Base-by-base conservation (phyloP, 768 basidiomycete genomes). In the Russula foetens region DNA sequence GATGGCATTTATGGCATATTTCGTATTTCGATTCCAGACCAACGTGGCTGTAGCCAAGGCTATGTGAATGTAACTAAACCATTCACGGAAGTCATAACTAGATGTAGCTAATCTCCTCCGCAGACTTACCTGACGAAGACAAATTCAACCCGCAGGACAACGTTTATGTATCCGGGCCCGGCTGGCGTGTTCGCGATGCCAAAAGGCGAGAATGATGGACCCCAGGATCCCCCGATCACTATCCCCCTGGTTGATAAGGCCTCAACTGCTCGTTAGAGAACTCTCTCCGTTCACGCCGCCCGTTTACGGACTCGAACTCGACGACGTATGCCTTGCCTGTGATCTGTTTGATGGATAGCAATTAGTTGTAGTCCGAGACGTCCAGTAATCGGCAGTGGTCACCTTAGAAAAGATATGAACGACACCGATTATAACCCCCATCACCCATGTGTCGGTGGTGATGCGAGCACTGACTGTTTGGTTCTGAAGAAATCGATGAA, bases 401-500 rank as follows among this genome's bases (percentile, higher is more conserved):
- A 66, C 67, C 67, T 43, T 46, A 17, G 63, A 24, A 45, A 61
- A 66, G 7, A 68, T 24, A 8, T 70, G 35, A 43, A 69, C 47
- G 15, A 59, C 43, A 3, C 65, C 47, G 28, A 74, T 64, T 23
- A 75, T 52, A 28, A 75, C 44, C 5, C 72, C 72, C 24, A 72
- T 59, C n/a, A 71, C 71, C 73, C 73, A 75, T 5, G 68, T 55
- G 46, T 75, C 68, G 5, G 66, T 64, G 19, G 63, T 53, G 49
- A 75, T 65, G 29, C 66, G 68, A 14, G 71, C 71, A 41, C 65
- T 62, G 28, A 75, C 74, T 17, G 58, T 53, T 56, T 72, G 64
- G 33, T 63, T 53, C 70, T 70, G 41, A 35, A 53, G 29, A 28
- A n/a, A 23, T 24, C 15, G 14, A 26, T 17, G n/a, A 53, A 41